phyloP scores from a whole-genome alignment of 306 rosid species.

The Vigna reflexopilosa region DNA sequence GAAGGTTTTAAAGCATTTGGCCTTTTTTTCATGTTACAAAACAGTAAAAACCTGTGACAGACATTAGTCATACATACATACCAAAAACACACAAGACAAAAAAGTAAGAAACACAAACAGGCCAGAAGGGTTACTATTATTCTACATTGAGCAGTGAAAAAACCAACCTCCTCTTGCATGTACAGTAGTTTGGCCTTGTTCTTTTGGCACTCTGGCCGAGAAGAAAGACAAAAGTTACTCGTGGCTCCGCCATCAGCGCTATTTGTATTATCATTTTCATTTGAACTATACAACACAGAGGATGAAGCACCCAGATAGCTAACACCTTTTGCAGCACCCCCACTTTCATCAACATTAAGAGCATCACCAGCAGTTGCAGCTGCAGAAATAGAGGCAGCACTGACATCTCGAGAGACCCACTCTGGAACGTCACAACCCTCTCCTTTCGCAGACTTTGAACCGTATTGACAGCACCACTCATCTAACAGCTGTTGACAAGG shows the following conservation, averaged over 20 bases:
- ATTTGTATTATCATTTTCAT: conserved; percentile 39
- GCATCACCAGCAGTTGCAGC: conserved; percentile 35
- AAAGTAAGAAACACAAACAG: conserved; percentile 25
- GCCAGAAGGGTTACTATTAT: background rate
- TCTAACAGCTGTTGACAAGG: conserved; percentile 80
- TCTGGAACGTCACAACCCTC: conserved; percentile 45
- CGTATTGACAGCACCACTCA: conserved; percentile 52
- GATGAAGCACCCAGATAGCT: conserved; percentile 57
- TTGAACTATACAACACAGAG: conserved; percentile 57
- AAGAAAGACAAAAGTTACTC: conserved; percentile 56
- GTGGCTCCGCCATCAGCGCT: conserved; percentile 57
- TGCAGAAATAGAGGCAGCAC: conserved; percentile 45
- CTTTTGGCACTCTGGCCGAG: conserved; percentile 72
- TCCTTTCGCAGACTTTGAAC: conserved; percentile 32
- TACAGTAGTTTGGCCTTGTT: conserved; percentile 77
- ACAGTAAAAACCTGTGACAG: conserved; percentile 38
- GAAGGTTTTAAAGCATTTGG: conserved; percentile 16
- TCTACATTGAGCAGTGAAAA: background rate
- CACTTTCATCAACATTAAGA: conserved; percentile 49
- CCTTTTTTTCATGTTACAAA: conserved; percentile 18
- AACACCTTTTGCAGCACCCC: conserved; percentile 38
- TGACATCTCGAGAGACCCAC: conserved; percentile 54
- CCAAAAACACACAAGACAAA: conserved; percentile 29
- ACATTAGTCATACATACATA: conserved; percentile 5
- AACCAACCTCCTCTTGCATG: conserved; percentile 94